These are phyloP conservation scores for Corylus heterophylla DNA, from an alignment of 306 rosid species.

Conservation along the genomic window DNA sequence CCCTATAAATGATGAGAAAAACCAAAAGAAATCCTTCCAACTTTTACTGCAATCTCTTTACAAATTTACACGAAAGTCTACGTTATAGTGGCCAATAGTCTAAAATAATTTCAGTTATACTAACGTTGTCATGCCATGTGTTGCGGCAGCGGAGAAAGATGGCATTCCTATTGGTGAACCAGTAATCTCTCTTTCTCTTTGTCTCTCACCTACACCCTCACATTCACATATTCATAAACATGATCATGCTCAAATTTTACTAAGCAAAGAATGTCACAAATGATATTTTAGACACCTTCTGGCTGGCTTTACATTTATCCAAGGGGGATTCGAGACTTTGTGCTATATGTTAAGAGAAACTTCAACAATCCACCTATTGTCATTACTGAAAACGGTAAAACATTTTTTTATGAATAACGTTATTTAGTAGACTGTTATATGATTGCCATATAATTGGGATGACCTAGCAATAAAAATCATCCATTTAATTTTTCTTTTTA, in stretches of 20 bases:
- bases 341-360: conserved; percentile 23
- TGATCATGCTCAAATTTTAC: neutral
- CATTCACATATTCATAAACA: neutral
- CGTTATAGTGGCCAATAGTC: too few species aligned
- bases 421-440: too few species aligned
- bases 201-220: neutral
- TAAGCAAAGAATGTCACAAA: neutral
- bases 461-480: too few species aligned
- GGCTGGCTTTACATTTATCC: conserved; percentile 60
- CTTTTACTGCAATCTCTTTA: too few species aligned
- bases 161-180: conserved; percentile 35
- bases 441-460: too few species aligned
- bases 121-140: neutral
- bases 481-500: too few species aligned
- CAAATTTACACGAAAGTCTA: too few species aligned
- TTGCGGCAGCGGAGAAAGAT: conserved; percentile 32
- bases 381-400: conserved; percentile 66
- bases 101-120: neutral
- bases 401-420: neutral
- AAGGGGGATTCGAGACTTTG: conserved; percentile 39
- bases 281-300: conserved; percentile 46
- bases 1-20: neutral
- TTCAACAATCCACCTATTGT: conserved; percentile 49
- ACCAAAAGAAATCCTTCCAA: too few species aligned
- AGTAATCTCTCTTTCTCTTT: conserved; percentile 19